These are phyloP conservation scores for Physaria fendleri DNA, from an alignment of 345 rosid genomes.

Conservation along the genomic window DNA sequence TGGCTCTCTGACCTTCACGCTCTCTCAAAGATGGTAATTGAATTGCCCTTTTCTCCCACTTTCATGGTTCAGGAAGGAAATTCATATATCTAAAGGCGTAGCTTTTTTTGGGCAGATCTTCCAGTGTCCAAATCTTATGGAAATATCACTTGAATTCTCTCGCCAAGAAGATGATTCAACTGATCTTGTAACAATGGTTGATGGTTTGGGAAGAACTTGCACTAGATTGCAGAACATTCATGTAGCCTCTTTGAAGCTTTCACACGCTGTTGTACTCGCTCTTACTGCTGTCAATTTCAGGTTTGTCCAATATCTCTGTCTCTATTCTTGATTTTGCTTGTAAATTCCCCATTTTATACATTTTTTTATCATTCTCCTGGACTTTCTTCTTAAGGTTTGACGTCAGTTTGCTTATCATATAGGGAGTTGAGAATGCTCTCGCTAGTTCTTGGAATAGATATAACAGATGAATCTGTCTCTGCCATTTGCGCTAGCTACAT, in stretches of 20 bases:
- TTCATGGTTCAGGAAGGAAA: not conserved
- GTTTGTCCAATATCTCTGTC: slow-evolving; percentile 33
- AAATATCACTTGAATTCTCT: slow-evolving; percentile 81
- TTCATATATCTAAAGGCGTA: not conserved
- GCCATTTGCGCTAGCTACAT: slow-evolving; percentile 76
- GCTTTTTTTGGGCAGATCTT: slow-evolving; percentile 38
- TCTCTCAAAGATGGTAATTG: slow-evolving; percentile 67
- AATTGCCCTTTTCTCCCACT: not conserved
- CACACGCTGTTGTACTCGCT: slow-evolving; percentile 76
- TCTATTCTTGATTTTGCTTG: not conserved
- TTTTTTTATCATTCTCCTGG: not conserved
- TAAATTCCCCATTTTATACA: not conserved
- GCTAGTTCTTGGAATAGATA: slow-evolving; percentile 82
- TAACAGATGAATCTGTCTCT: slow-evolving; percentile 91
- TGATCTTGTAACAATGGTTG: slow-evolving; percentile 59
- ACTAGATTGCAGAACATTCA: slow-evolving; percentile 72
- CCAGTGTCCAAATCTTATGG: slow-evolving; percentile 76
- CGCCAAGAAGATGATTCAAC: slow-evolving; percentile 69
- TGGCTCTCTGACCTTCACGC: slow-evolving; percentile 86
- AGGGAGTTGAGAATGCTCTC: slow-evolving; percentile 93
- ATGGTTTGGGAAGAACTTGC: slow-evolving; percentile 73
- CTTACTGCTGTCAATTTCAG: slow-evolving; percentile 79
- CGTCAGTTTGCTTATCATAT: slow-evolving; percentile 10
- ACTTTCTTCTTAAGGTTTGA: not conserved
- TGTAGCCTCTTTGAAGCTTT: slow-evolving; percentile 74